Conservation (phyloP, 331 rosid genomes). For the Cydonia oblonga region DNA sequence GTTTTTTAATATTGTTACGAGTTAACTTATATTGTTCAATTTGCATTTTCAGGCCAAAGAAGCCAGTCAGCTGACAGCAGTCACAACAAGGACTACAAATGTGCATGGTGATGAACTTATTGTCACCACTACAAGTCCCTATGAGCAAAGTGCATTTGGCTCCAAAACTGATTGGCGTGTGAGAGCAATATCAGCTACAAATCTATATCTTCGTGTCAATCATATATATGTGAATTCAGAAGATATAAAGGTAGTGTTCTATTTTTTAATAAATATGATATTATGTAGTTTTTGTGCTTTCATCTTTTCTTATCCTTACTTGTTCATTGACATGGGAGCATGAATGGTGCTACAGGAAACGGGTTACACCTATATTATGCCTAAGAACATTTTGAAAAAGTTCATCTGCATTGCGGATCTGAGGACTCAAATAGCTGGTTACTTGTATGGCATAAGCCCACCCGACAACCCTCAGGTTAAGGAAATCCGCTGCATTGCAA, state of each 20-base stretch:
- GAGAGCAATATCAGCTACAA: constrained; percentile 96
- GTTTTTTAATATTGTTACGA: neutral
- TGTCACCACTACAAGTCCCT: constrained; percentile 94
- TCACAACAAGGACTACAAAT: constrained; percentile 84
- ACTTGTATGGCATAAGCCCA: constrained; percentile 90
- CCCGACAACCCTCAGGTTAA: constrained; percentile 98
- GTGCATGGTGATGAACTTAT: constrained; percentile 94
- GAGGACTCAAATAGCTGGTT: constrained; percentile 94
- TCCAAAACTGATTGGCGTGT: constrained; percentile 99
- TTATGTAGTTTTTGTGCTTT: neutral
- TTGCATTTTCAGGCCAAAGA: constrained; percentile 56
- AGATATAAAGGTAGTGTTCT: constrained; percentile 66
- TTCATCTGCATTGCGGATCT: constrained; percentile 97
- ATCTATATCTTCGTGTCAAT: constrained; percentile 91
- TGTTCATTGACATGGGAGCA: constrained; percentile 4
- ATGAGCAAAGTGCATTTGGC: constrained; percentile 86
- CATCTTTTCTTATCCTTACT: neutral
- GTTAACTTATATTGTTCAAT: neutral
- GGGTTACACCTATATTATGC: constrained; percentile 98
- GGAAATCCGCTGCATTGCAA: constrained; percentile 90
- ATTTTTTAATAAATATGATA: neutral
- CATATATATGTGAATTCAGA: constrained; percentile 96
- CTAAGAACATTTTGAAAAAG: constrained; percentile 91
- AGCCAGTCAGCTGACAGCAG: constrained; percentile 90
- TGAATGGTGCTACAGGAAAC: constrained; percentile 67